Evolutionary conservation across 2,329 filamentous ascomycete genomes (phyloP).

Genomic region (Penicillium paneum): DNA sequence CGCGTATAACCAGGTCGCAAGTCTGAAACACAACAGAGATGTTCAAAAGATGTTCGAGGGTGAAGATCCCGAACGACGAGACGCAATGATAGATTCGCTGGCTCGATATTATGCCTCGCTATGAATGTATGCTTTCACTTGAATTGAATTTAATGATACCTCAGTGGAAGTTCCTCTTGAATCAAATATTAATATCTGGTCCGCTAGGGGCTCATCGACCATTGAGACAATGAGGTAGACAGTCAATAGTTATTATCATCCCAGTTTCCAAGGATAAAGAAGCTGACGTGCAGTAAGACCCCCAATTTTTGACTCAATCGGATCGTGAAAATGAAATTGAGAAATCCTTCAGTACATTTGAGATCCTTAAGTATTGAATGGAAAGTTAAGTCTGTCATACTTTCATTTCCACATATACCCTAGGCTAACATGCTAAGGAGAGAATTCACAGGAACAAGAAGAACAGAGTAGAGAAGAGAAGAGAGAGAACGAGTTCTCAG

Average conservation of each 20-base stretch:
- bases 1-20: slow-evolving; percentile 4
- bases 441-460: background rate
- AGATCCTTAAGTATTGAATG: background rate
- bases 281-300: background rate
- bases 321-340: too few species aligned
- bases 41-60: slow-evolving; percentile 15
- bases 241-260: background rate
- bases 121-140: slow-evolving; percentile 4
- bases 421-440: slow-evolving; percentile 9
- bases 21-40: slow-evolving; percentile 13
- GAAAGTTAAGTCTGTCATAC: background rate
- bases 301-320: background rate
- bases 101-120: slow-evolving; percentile 8
- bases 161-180: background rate
- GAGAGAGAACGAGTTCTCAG: slow-evolving; percentile 9
- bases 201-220: background rate
- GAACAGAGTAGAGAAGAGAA: background rate
- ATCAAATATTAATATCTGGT: background rate
- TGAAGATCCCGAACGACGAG: slow-evolving; percentile 10
- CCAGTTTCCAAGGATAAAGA: background rate
- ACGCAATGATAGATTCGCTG: slow-evolving; percentile 18
- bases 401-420: slow-evolving; percentile 7
- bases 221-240: background rate
- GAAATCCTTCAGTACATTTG: background rate
- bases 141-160: background rate